Evolutionary conservation across 2,329 filamentous ascomycete genomes (phyloP).

Genomic region (Sporothrix globosa): DNA sequence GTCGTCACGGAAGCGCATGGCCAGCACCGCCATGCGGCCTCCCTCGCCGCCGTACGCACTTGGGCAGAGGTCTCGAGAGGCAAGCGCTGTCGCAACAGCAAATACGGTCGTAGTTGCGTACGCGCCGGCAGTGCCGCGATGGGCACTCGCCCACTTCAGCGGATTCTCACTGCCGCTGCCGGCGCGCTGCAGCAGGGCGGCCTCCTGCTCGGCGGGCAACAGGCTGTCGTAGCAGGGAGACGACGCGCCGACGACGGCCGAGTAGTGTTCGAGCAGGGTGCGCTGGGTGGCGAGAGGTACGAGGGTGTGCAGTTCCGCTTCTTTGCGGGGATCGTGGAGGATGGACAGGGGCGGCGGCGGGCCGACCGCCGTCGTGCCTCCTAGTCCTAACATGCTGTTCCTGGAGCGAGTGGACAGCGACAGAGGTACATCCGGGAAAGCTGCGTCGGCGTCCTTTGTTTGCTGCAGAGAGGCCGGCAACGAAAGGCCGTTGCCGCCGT

Average conservation of each 20-base stretch:
- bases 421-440: neutral
- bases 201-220: slow-evolving; percentile 13
- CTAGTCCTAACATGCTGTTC: neutral
- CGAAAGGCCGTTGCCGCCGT: neutral
- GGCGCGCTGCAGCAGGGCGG: neutral
- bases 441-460: neutral
- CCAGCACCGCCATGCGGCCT: neutral
- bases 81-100: neutral
- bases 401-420: neutral
- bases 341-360: neutral
- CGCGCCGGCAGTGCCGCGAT: neutral
- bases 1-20: neutral
- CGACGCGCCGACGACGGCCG: neutral
- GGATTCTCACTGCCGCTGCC: slow-evolving; percentile 18
- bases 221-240: slow-evolving; percentile 14
- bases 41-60: neutral
- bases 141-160: slow-evolving; percentile 13
- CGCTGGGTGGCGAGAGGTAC: neutral
- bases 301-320: slow-evolving; percentile 4
- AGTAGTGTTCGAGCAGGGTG: slow-evolving; percentile 3
- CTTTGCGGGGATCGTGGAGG: slow-evolving; percentile 6
- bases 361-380: no score
- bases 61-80: neutral
- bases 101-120: slow-evolving; percentile 9
- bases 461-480: neutral